These are phyloP conservation scores for Parathielavia appendiculata DNA, from an alignment of 495 filamentous ascomycete genomes.

Conservation along the genomic window DNA sequence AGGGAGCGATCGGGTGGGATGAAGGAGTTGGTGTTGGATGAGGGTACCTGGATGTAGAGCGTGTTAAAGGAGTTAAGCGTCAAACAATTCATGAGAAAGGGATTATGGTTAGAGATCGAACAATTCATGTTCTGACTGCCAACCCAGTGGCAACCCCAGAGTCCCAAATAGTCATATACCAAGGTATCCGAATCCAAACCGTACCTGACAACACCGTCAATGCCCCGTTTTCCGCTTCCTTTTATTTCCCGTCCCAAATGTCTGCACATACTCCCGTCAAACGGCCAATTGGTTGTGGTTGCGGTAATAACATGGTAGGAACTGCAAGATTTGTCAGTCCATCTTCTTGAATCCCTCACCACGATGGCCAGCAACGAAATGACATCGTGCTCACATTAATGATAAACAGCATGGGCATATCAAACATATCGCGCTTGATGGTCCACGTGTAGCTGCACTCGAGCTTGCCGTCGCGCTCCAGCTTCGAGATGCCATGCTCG, in stretches of 20 bases:
- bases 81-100: not conserved
- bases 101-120: not conserved
- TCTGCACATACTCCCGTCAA: slow-evolving; percentile 15
- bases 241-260: slow-evolving; percentile 11
- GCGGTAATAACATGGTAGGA: slow-evolving; percentile 49
- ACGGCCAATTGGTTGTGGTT: slow-evolving; percentile 47
- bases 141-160: not conserved
- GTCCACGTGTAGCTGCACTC: slow-evolving; percentile 96
- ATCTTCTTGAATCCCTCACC: not conserved
- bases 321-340: slow-evolving; percentile 30
- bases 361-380: not conserved
- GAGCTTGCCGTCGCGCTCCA: slow-evolving; percentile 83
- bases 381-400: slow-evolving; percentile 72
- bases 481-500: slow-evolving; percentile 69
- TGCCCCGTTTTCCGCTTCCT: slow-evolving; percentile 12
- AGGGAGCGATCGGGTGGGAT: not conserved
- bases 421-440: slow-evolving; percentile 93
- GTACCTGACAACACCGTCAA: slow-evolving; percentile 11
- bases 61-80: not conserved
- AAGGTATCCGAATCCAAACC: slow-evolving; percentile 9
- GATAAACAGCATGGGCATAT: slow-evolving; percentile 96
- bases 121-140: not conserved
- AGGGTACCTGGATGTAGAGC: not conserved
- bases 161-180: not conserved
- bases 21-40: not conserved